These are phyloP conservation scores for Aspergillus fumigatus DNA, from an alignment of 2,329 filamentous ascomycete genomes.

Conservation along the genomic window DNA sequence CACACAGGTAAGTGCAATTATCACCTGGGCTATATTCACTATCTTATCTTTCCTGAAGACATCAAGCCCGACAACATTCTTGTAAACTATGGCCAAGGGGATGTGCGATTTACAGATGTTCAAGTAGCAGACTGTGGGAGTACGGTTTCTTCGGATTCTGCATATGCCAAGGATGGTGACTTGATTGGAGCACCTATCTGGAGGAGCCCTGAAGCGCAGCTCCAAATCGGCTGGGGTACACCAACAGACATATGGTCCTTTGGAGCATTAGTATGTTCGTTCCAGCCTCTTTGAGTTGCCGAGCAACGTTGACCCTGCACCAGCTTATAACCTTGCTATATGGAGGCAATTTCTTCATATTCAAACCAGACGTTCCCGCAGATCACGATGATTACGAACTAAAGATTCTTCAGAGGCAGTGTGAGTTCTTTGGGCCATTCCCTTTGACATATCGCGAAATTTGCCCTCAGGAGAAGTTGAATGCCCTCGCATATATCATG, in stretches of 20 bases:
- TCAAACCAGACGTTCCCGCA: slow-evolving; percentile 17
- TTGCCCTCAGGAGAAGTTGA: not conserved
- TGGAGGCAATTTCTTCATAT: slow-evolving; percentile 16
- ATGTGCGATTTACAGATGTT: slow-evolving; percentile 16
- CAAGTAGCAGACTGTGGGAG: slow-evolving; percentile 21
- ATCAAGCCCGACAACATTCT: slow-evolving; percentile 21
- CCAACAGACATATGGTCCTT: slow-evolving; percentile 26
- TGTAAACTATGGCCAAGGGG: slow-evolving; percentile 13
- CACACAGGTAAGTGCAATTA: slow-evolving; percentile 15
- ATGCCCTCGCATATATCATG: not conserved
- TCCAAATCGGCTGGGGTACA: slow-evolving; percentile 20
- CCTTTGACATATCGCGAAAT: not conserved
- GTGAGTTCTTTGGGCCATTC: slow-evolving; percentile 1
- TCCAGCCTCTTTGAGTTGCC: not conserved
- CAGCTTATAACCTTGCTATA: slow-evolving; percentile 20
- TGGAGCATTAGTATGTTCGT: slow-evolving; percentile 15
- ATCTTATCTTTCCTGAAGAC: slow-evolving; percentile 14
- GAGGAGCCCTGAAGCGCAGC: slow-evolving; percentile 21
- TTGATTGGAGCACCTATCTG: slow-evolving; percentile 18
- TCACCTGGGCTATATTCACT: not conserved
- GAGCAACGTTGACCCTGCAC: not conserved
- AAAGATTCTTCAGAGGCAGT: slow-evolving; percentile 14
- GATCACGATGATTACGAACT: slow-evolving; percentile 20
- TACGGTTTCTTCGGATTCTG: slow-evolving; percentile 12
- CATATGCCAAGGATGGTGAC: slow-evolving; percentile 12